A percentile compares a stretch with the other conserved stretches of the same genome.
phyloP scores from a whole-genome alignment of 2,329 filamentous ascomycete genomes.

The Lachnellula subtilissima region DNA sequence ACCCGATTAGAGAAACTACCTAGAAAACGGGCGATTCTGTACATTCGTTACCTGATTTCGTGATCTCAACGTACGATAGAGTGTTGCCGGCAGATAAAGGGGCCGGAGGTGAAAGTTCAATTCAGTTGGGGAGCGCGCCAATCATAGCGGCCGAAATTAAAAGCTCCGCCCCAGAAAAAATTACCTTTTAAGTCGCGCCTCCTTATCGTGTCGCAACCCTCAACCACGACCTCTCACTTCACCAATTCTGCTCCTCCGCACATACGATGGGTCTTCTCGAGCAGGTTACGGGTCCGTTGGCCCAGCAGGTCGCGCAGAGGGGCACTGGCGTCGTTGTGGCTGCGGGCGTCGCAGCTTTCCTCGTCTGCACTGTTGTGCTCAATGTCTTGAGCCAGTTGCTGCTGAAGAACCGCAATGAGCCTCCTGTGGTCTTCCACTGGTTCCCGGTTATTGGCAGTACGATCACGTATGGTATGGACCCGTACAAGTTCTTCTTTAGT shows the following conservation, averaged over 20 bases:
- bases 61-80: not conserved
- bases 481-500: conserved; percentile 76
- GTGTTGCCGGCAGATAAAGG: not conserved
- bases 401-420: conserved; percentile 76
- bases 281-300: conserved; percentile 23
- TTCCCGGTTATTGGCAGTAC: conserved; percentile 85
- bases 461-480: conserved; percentile 90
- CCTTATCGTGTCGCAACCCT: conserved; percentile 1
- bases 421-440: conserved; percentile 76
- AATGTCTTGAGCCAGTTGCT: conserved; percentile 79
- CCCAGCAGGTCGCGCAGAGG: conserved; percentile 26
- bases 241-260: not conserved
- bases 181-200: not conserved
- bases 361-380: conserved; percentile 58
- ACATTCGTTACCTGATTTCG: not conserved
- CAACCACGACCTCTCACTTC: not conserved
- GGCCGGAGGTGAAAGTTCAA: not conserved
- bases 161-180: not conserved
- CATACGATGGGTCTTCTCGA: conserved; percentile 30
- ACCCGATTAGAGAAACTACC: too few relatives aligned
- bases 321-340: conserved; percentile 25
- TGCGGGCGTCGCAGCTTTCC: conserved; percentile 31
- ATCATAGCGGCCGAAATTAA: conserved; percentile 4
- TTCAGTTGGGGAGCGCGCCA: conserved; percentile 7
- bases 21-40: too few relatives aligned